Evolutionary conservation across 331 rosid genomes (phyloP).

Genomic region (Acacia concinna): DNA sequence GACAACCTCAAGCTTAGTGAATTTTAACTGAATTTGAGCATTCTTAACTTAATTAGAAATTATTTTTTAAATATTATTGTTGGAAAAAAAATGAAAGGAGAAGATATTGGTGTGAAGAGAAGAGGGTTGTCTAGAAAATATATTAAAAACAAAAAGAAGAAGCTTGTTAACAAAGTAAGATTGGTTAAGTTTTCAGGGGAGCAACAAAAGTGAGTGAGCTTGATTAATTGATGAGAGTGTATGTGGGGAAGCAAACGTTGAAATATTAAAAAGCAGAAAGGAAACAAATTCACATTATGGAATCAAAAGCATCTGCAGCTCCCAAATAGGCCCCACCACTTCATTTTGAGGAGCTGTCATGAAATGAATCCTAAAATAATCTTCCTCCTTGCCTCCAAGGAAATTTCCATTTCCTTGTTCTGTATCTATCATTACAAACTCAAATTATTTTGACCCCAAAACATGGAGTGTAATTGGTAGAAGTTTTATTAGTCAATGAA

Average conservation of each 20-base stretch:
- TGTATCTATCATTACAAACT: not conserved
- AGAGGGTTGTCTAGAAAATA: conserved; percentile 14
- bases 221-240: conserved; percentile 7
- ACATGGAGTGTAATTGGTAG: no score
- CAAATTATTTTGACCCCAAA: not conserved
- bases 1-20: no score
- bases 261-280: conserved; percentile 33
- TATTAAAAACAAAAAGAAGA: conserved; percentile 5
- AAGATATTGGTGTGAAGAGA: not conserved
- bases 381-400: conserved; percentile 12
- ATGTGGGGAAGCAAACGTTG: not conserved
- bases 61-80: no score
- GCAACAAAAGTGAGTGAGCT: conserved; percentile 2
- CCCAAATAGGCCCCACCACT: conserved; percentile 54
- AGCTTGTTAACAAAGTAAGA: conserved; percentile 33
- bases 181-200: conserved; percentile 6
- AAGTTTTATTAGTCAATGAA: no score
- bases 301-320: conserved; percentile 57
- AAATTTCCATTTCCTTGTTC: conserved; percentile 10
- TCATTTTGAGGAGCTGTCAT: conserved; percentile 55
- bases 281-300: conserved; percentile 51
- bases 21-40: not conserved
- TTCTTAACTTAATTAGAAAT: not conserved
- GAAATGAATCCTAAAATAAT: conserved; percentile 26
- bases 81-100: conserved; percentile 19